These are phyloP conservation scores for Suhomyces ambrosiae DNA, from an alignment of 1,139 yeast species.

Conservation along the genomic window DNA sequence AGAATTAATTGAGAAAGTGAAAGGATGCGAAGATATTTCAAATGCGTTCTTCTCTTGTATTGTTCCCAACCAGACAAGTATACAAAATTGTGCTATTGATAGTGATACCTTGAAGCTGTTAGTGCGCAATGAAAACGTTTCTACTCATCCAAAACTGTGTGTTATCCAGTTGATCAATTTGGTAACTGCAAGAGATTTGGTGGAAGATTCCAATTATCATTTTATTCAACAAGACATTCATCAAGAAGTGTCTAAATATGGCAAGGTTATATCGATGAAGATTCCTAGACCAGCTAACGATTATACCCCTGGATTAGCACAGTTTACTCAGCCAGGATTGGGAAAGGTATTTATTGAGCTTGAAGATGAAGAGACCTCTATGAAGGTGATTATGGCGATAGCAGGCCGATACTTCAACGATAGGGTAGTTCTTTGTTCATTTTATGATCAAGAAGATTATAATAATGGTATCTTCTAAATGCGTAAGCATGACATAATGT, in stretches of 20 bases:
- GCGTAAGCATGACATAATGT: no score
- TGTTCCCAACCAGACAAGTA: constrained; percentile 30
- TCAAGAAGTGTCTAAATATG: constrained; percentile 54
- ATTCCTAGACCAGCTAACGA: constrained; percentile 70
- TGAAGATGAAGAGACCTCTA: constrained; percentile 52
- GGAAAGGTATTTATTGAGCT: constrained; percentile 77
- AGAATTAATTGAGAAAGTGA: constrained; percentile 19
- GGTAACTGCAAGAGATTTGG: constrained; percentile 64
- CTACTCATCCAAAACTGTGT: constrained; percentile 46
- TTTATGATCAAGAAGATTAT: constrained; percentile 60
- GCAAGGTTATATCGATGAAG: constrained; percentile 54
- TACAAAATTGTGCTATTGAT: constrained; percentile 41
- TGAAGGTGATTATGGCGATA: constrained; percentile 58
- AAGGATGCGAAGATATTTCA: constrained; percentile 21
- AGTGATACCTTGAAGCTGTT: constrained; percentile 33
- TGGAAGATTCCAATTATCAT: constrained; percentile 50
- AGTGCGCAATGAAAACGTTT: constrained; percentile 38
- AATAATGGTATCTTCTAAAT: constrained; percentile 29
- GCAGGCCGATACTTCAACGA: constrained; percentile 73
- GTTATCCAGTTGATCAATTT: constrained; percentile 70
- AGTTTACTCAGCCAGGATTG: constrained; percentile 57
- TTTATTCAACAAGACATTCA: constrained; percentile 56
- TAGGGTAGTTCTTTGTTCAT: constrained; percentile 69
- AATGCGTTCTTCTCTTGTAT: constrained; percentile 40
- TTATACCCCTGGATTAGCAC: constrained; percentile 44